Evolutionary conservation across 495 filamentous ascomycete species (phyloP), one percentile per base, ranked within the genome.

Genomic region (Stereocaulon alpinum): DNA sequence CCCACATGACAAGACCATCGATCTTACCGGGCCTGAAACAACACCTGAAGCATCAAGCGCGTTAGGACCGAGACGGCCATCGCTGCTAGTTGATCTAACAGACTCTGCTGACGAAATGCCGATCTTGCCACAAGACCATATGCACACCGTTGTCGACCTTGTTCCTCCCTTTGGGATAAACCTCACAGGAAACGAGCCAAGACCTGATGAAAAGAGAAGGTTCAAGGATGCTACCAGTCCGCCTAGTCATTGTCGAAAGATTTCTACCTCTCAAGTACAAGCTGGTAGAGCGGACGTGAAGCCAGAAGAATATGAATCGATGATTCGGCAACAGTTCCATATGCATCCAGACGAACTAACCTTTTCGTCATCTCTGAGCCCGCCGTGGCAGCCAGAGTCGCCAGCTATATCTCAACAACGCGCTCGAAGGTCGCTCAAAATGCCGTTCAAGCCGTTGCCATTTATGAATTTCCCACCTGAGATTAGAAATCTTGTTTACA

Each of bases 401-500:
- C 7, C 41, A 15, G 29, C 44, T n/a, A 17, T 15, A 17, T 17
- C 15, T 27, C 41, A 34, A 4, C 17, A 20, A 22, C 42, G 7
- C 0, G n/a, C 4, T 40, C 9, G 6, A 14, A 47, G 6, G 18
- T 32, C 55, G 6, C 17, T 3, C 4, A 47, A 11, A 4, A 37
- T 11, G 15, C 40, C 24, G 14, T 24, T 55, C 58, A 32, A 60
- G 6, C 49, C 58, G 6, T 55, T 60, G 14, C 49, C 40, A 12
- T 59, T 62, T 43, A 15, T 58, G 43, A 11, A 43, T 0, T 55
- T 62, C 5, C 55, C 60, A 3, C 55, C 60, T 5, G 60, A 62
- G 27, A 57, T 62, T 40, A 15, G 60, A 7, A 62, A 62, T 34
- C 34, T 10, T 0, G 47, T 62, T 22, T 62, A 62, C 27, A 42